Evolutionary conservation across 441 rosid genomes (phyloP), one percentile per base, ranked within the genome.

Genomic region (Populus hybrid): DNA sequence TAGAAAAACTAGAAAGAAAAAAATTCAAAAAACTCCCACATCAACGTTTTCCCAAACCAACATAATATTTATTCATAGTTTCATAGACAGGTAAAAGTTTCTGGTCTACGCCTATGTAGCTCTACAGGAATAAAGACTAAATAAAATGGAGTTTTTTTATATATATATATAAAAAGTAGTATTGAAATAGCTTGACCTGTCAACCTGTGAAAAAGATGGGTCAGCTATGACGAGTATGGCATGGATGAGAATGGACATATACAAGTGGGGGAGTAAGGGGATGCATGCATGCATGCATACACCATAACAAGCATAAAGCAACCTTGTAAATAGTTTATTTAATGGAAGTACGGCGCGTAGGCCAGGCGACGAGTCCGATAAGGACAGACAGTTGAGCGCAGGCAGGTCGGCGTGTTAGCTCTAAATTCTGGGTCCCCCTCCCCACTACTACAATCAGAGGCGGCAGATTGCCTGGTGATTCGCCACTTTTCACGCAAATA

Each of bases 311-410:
- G 70, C 24, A 40, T 42, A 2, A 10, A 10, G 35, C 72, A 42
- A 65, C 24, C 24, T 3, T n/a, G 40, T 6, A 0, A 36, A 3
- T 14, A 14, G 8, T 10, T 46, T 5, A 76, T 10, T 46, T 5
- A 78, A 26, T 32, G 40, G 7, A 64, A 30, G 74, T 76, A 71
- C 83, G 86, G 84, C 82, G 83, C 57, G 18, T 3, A 57, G 69
- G 46, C 63, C 34, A 77, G 82, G 81, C 50, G 76, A 84, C 85
- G 86, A 81, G 85, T 78, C 79, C 80, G 77, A 75, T 78, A 26
- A 21, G 21, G 80, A 83, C 86, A 81, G 85, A 80, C 86, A 85
- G 84, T 59, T 73, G 71, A 21, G 66, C 78, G 85, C 87, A 86
- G 84, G 87, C 83, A 73, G 75, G 73, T 77, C 73, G 78, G 82